Base-by-base conservation (phyloP, 805 yeast genomes). In the Candida maltosa region DNA sequence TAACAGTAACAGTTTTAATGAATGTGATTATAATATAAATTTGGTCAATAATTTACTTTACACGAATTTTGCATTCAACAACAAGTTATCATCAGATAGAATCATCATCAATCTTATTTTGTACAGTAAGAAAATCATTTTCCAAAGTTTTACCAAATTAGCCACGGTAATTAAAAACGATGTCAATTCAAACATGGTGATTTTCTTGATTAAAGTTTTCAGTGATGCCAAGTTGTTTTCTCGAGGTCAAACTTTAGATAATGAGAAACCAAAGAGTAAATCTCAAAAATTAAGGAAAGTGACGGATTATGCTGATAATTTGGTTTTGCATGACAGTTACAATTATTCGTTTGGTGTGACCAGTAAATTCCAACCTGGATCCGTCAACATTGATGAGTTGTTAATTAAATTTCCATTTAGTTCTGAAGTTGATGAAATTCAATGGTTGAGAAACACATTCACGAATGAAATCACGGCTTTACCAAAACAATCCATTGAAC, bases 331-430 rank as follows among this genome's bases (percentile, higher is more conserved):
- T 25, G 76, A 76, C 19, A 74, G 69, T 30, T 70, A 65, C 41
- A 73, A 70, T 14, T 67, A 65, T 47, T 65, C 69, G 3, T 74
- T 62, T 52, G 84, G 85, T 3, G 53, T 78, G 2, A 69, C 82
- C 0, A 73, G 80, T 46, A 75, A 75, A 42, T 60, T 69, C 17
- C 41, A 48, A 5, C 50, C 41, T 10, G 29, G 37, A 11, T 48
- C 56, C 22, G 33, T 45, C 4, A 43, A 49, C 9, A 52, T 75
- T 16, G 69, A 64, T 35, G 70, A 67, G 33, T 46, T 70, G 22
- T 39, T 51, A 25, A 50, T 60, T 20, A 60, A 60, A 40, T 46
- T 47, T 40, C 39, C 40, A 32, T 35, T 34, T 16, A 4, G 17
- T 14, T 10, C 24, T 22, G 15, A 14, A 5, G 5, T 21, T 7